A percentile compares a stretch with the other conserved stretches of the same genome.
Evolutionary conservation across 139 green algal genomes (phyloP).

Genomic region (Desmodesmus armatus): DNA sequence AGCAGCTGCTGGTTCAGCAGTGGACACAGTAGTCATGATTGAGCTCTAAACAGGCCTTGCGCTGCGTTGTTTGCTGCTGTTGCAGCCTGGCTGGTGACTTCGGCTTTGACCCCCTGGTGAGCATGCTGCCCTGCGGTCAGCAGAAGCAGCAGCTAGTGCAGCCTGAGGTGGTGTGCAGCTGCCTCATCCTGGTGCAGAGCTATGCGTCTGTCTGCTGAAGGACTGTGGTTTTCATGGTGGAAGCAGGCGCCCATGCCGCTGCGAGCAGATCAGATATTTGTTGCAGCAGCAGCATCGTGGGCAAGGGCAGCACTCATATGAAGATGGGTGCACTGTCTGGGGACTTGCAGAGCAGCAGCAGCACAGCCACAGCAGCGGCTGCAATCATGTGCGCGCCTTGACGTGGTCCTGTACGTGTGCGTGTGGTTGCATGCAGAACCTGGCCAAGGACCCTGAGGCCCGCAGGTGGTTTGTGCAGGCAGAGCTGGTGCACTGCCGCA

Average conservation of each 20-base stretch:
- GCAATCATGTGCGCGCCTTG: not conserved
- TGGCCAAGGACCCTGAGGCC: slow-evolving; percentile 82
- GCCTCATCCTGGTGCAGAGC: too few relatives aligned
- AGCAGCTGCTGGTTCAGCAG: too few relatives aligned
- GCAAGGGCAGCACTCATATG: too few relatives aligned
- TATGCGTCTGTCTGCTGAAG: too few relatives aligned
- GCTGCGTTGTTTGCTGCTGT: not conserved
- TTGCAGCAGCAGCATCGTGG: not conserved
- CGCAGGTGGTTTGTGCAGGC: slow-evolving; percentile 88
- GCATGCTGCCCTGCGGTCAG: not conserved
- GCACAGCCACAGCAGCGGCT: too few relatives aligned
- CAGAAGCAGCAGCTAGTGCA: not conserved
- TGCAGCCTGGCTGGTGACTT: slow-evolving; percentile 62
- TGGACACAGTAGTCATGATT: not conserved
- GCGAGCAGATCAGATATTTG: not conserved
- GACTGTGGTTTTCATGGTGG: too few relatives aligned
- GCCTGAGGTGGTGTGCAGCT: not conserved
- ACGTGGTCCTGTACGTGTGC: not conserved
- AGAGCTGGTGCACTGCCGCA: slow-evolving; percentile 91
- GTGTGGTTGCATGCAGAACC: slow-evolving; percentile 62
- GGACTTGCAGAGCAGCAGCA: too few relatives aligned
- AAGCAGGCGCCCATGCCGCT: too few relatives aligned
- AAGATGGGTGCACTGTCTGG: too few relatives aligned
- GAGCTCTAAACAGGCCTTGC: not conserved
- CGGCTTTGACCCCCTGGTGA: slow-evolving; percentile 63